Conservation (phyloP, 1,284 basidiomycete species). For the Tylopilus orsonianus region DNA sequence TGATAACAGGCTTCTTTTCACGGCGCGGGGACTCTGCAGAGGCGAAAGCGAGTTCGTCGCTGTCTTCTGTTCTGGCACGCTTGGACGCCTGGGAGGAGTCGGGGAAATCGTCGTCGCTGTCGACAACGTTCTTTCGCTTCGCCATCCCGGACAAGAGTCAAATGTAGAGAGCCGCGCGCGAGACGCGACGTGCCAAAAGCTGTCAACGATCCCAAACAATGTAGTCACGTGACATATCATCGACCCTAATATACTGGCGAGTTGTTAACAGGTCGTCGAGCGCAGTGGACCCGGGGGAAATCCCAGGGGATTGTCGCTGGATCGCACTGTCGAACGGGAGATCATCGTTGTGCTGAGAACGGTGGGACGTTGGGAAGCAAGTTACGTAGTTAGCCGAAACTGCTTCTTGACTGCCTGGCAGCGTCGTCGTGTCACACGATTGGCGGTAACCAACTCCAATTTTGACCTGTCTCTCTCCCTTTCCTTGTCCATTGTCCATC, state of each 20-base stretch:
- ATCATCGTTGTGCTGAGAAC: background rate
- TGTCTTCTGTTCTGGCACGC: constrained; percentile 32
- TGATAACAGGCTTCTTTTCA: constrained; percentile 17
- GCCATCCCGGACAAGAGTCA: constrained; percentile 20
- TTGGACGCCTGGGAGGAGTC: constrained; percentile 30
- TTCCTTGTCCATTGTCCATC: constrained; percentile 6
- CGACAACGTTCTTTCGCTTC: constrained; percentile 29
- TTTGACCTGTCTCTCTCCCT: background rate
- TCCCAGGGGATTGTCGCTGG: no score
- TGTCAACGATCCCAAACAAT: constrained; percentile 29
- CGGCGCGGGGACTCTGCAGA: constrained; percentile 11
- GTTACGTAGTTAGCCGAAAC: constrained; percentile 18
- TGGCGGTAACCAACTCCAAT: constrained; percentile 21
- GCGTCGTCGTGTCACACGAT: constrained; percentile 22
- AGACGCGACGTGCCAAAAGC: constrained; percentile 30
- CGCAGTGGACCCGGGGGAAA: no score
- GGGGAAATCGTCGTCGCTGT: constrained; percentile 28
- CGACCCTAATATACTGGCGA: no score
- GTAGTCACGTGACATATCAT: constrained; percentile 12
- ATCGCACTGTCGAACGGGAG: background rate
- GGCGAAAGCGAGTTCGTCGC: constrained; percentile 17
- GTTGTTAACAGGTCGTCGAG: background rate
- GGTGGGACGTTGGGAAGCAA: constrained; percentile 4
- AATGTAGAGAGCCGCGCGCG: constrained; percentile 8
- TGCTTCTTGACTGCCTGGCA: constrained; percentile 6